These are phyloP conservation scores for Nemania bipapillata DNA, from an alignment of 2,329 filamentous ascomycete species.

Conservation along the genomic window DNA sequence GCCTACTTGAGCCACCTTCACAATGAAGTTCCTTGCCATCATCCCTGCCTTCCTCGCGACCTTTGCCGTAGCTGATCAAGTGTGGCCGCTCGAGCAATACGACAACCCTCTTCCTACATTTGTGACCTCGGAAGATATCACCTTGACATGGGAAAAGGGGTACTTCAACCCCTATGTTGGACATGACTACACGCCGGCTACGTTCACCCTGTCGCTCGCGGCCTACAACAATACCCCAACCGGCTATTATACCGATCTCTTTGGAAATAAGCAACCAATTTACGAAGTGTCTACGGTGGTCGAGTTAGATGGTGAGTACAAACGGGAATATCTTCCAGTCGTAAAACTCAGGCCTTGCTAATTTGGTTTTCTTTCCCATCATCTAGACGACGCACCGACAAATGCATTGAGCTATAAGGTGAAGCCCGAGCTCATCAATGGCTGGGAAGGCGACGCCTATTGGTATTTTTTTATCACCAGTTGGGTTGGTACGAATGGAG, in stretches of 20 bases:
- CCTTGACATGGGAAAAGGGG: constrained; percentile 6
- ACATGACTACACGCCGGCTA: constrained; percentile 6
- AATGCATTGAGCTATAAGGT: constrained; percentile 4
- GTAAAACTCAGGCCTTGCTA: background rate
- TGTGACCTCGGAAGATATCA: background rate
- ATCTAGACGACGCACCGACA: constrained; percentile 5
- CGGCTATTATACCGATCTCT: background rate
- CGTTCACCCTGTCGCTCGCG: background rate
- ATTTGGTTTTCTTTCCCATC: constrained; percentile 3
- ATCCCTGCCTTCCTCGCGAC: constrained; percentile 10
- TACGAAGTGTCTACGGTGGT: constrained; percentile 10
- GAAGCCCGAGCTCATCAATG: constrained; percentile 13
- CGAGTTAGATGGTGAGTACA: constrained; percentile 9
- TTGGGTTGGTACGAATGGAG: constrained; percentile 6
- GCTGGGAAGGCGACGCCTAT: constrained; percentile 1
- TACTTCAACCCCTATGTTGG: constrained; percentile 14
- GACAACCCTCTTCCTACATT: background rate
- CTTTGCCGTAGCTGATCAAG: constrained; percentile 16
- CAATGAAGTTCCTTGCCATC: constrained; percentile 17
- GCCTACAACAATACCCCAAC: constrained; percentile 9
- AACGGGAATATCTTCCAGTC: constrained; percentile 1
- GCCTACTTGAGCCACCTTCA: background rate
- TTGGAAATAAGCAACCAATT: background rate
- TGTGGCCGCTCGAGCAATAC: constrained; percentile 7
- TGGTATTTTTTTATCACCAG: background rate